Evolutionary conservation across 192 early-diverging fungal genomes (phyloP), one percentile per base, ranked within the genome.

Genomic region (Coemansia sp.): DNA sequence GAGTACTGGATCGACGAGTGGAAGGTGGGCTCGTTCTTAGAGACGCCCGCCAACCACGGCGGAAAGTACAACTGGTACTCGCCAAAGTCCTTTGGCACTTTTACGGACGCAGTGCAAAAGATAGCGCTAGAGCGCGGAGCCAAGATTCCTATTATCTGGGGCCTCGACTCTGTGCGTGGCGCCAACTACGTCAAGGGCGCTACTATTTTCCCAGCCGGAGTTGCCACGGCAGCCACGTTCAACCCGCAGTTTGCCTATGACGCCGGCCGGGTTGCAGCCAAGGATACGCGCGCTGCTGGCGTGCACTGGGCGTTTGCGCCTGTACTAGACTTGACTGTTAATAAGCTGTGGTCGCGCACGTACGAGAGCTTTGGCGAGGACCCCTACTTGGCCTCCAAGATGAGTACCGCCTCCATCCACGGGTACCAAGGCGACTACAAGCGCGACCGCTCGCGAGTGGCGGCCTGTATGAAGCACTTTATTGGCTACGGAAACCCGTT

Each of bases 391-490:
- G 71, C 75, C 4, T 75, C 83, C 0, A 55, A 68, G 55, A 86
- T 89, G 86, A 82, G 82, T 3, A 43, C 47, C 21, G 83, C 86
- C 11, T 69, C 84, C 1, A 74, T 87, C 13, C 72, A 71, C 53
- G 88, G 88, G 6, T 77, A 86, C n/a, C 88, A 89, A 62, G 88
- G 88, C 21, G 78, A 89, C 68, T 89, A 89, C 71, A 88, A 87
- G 53, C 69, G 64, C 8, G 86, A 89, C 31, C 77, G 88, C 5
- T 79, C 74, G 14, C 85, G 85, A 2, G 83, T 89, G 0, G 88
- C 86, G 1, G 86, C 85, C 2, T 87, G 86, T 43, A 77, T 88
- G 72, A 89, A 89, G 73, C 87, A 88, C 58, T 88, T 88, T 73
- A 85, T 88, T 39, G 87, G 81, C 31, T 88, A 88, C 64, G 86